Evolutionary conservation across 139 green algal genomes (phyloP).

Genomic region (Chlorella sp.): DNA sequence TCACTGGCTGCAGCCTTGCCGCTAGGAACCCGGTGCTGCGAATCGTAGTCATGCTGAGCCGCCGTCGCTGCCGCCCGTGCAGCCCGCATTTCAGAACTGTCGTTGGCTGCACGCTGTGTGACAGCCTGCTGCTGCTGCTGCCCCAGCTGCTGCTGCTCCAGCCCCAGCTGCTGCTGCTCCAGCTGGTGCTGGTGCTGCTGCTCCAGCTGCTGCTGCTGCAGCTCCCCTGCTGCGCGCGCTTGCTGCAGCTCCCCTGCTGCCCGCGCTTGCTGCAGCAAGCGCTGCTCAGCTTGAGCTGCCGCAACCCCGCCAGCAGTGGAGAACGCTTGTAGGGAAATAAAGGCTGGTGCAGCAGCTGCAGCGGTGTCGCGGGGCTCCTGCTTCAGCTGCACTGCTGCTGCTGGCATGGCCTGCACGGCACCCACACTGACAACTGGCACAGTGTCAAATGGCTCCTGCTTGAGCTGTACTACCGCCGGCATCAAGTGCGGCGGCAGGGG

Average conservation of each 20-base stretch:
- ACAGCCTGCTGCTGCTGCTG: background rate
- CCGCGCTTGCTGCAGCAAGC: background rate
- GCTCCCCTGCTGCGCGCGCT: too few relatives aligned
- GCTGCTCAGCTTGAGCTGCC: background rate
- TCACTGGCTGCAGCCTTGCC: background rate
- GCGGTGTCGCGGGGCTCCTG: too few relatives aligned
- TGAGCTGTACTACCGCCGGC: background rate
- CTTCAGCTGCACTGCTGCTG: background rate
- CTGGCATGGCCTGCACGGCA: background rate
- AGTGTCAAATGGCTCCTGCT: too few relatives aligned
- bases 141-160: background rate
- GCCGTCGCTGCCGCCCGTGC: background rate
- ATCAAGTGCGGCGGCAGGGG: background rate
- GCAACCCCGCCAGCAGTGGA: background rate
- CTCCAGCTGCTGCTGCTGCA: background rate
- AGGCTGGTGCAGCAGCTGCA: background rate
- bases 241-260: background rate
- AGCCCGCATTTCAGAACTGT: background rate
- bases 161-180: background rate
- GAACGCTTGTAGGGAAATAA: background rate
- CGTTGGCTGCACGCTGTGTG: background rate
- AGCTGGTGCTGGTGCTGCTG: background rate
- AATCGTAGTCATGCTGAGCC: background rate
- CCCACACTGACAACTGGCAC: too few relatives aligned
- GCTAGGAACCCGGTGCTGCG: background rate